Conservation (phyloP, 2,329 filamentous ascomycete species). For the Xylaria arbuscula region DNA sequence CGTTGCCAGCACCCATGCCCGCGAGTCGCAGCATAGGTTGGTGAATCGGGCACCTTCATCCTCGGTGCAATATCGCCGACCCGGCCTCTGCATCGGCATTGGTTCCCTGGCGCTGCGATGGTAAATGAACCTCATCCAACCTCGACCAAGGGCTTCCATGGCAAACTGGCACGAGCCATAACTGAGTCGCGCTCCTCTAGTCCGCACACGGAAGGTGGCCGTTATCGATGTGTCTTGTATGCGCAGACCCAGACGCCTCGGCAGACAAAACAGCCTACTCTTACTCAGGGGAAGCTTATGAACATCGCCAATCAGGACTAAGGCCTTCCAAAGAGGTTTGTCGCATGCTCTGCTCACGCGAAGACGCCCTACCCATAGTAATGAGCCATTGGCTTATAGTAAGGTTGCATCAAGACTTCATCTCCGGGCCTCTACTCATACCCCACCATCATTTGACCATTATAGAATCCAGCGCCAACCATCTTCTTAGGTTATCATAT, state of each 20-base stretch:
- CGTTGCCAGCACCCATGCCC: conserved; percentile 42
- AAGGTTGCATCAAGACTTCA: conserved; percentile 46
- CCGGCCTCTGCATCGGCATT: conserved; percentile 30
- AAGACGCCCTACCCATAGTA: conserved; percentile 34
- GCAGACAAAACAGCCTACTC: conserved; percentile 40
- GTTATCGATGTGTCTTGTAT: conserved; percentile 44
- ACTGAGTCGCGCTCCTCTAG: conserved; percentile 42
- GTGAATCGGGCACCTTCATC: conserved; percentile 19
- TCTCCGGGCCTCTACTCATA: conserved; percentile 38
- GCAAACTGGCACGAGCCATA: conserved; percentile 27
- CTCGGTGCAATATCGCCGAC: conserved; percentile 29
- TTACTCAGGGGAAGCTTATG: conserved; percentile 44
- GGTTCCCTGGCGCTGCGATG: conserved; percentile 34
- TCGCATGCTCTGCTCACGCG: conserved; percentile 39
- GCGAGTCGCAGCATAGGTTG: conserved; percentile 28
- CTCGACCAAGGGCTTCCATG: conserved; percentile 33
- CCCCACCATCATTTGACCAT: conserved; percentile 48
- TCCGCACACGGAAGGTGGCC: conserved; percentile 47
- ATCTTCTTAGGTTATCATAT: conserved; percentile 40
- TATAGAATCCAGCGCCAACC: conserved; percentile 43
- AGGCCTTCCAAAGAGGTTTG: conserved; percentile 33
- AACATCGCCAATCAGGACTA: conserved; percentile 41
- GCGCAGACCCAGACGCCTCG: conserved; percentile 38
- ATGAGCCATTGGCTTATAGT: conserved; percentile 26
- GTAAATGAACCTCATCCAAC: conserved; percentile 39